Evolutionary conservation across 495 filamentous ascomycete species (phyloP), one percentile per base, ranked within the genome.

Genomic region (Friedmanniomyces endolithicus): DNA sequence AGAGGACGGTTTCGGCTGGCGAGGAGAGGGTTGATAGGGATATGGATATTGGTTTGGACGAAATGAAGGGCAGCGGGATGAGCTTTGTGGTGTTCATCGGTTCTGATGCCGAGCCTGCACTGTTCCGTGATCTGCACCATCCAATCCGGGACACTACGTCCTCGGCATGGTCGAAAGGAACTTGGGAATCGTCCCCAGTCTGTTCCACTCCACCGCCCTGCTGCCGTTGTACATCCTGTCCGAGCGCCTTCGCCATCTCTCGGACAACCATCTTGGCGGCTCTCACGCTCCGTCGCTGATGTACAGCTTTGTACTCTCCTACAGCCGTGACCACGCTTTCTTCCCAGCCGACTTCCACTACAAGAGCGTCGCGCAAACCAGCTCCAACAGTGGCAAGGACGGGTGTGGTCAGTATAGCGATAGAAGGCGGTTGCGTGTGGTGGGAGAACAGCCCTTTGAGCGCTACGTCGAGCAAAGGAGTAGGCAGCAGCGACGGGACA

Each of bases 291-390:
- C 87, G 73, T 55, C 70, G 74, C 29, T 77, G 76, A 23, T 69
- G 65, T 6, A 95, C 76, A 60, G 94, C 87, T 50, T 90, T 78
- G 56, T 90, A 94, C 66, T 98, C 94, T 63, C 87, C 96, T 20
- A 97, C 74, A 1, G 79, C 80, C 0, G 86, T 92, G 14, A 88
- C 76, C 0, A 82, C 78, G 0, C 87, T 90, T 65, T 96, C 94
- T 39, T 77, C 76, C 92, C 92, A 97, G 52, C 90, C 90, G 34
- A 98, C 72, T 64, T 97, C 89, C 11, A 97, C 76, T 2, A 96
- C 78, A 23, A 97, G 67, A 1, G 81, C 85, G 17, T 86, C 82
- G 12, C 92, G 83, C 49, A 89, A 72, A 3, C 92, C 92, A 9
- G 88, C 88, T 31, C 82, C 84, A 4, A 86, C 78, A n/a, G 81